Evolutionary conservation across 2,329 filamentous ascomycete species (phyloP).

Genomic region (Fusarium algeriense): DNA sequence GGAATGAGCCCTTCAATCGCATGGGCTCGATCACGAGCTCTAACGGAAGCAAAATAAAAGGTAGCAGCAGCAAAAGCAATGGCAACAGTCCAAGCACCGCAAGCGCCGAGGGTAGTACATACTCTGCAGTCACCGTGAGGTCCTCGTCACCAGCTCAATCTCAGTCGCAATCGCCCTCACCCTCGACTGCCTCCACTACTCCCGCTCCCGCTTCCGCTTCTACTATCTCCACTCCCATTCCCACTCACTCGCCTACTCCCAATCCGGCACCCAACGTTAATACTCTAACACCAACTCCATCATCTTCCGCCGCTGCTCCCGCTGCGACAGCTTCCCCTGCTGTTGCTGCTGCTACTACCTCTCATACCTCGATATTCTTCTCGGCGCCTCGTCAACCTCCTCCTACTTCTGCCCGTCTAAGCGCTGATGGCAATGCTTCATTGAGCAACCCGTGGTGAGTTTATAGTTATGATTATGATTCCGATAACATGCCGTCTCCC

Average conservation of each 20-base stretch:
- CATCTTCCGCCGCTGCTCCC: slow-evolving; percentile 34
- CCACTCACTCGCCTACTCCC: slow-evolving; percentile 45
- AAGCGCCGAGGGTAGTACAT: slow-evolving; percentile 75
- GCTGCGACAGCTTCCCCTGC: slow-evolving; percentile 35
- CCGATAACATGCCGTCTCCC: slow-evolving; percentile 28
- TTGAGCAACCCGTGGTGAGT: slow-evolving; percentile 48
- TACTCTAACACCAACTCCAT: slow-evolving; percentile 36
- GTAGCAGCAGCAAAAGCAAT: slow-evolving; percentile 1
- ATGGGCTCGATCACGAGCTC: slow-evolving; percentile 60
- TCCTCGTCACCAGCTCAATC: slow-evolving; percentile 51
- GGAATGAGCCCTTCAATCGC: slow-evolving; percentile 72
- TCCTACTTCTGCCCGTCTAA: slow-evolving; percentile 35
- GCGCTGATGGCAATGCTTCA: slow-evolving; percentile 44
- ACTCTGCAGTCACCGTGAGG: slow-evolving; percentile 74
- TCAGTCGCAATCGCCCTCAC: slow-evolving; percentile 36
- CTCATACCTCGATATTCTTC: slow-evolving; percentile 25
- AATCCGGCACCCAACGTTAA: slow-evolving; percentile 36
- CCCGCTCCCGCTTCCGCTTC: slow-evolving; percentile 49
- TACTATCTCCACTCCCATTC: slow-evolving; percentile 52
- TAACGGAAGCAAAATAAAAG: slow-evolving; percentile 54
- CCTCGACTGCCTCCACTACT: slow-evolving; percentile 46
- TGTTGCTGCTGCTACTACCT: slow-evolving; percentile 16
- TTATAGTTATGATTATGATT: slow-evolving; percentile 1
- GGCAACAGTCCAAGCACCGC: slow-evolving; percentile 40
- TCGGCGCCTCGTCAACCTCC: slow-evolving; percentile 36